A percentile compares a stretch with the other conserved stretches of the same genome.
Conservation (phyloP, 2,329 filamentous ascomycete genomes). For the Exophiala sp. region DNA sequence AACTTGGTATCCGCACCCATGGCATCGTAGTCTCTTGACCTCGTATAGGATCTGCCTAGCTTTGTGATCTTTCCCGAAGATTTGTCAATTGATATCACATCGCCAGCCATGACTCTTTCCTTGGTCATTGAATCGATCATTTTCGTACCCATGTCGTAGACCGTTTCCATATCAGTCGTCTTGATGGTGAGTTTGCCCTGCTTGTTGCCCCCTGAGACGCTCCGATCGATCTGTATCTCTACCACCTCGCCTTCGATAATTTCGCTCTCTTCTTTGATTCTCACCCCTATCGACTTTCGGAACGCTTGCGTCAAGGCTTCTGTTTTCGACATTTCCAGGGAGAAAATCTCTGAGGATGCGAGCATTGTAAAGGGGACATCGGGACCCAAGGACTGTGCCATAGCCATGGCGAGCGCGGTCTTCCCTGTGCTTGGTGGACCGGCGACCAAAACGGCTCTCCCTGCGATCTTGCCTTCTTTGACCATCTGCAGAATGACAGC, state of each 20-base stretch:
- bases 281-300: constrained; percentile 93
- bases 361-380: constrained; percentile 97
- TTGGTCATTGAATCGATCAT: constrained; percentile 99
- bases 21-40: constrained; percentile 95
- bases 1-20: constrained; percentile 99
- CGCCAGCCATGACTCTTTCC: constrained; percentile 96
- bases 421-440: constrained; percentile 96
- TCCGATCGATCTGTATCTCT: constrained; percentile 96
- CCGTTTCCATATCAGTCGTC: constrained; percentile 98
- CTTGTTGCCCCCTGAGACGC: constrained; percentile 94
- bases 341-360: constrained; percentile 95
- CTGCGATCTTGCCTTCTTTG: constrained; percentile 97
- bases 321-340: constrained; percentile 98
- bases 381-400: constrained; percentile 90
- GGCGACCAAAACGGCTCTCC: constrained; percentile 88
- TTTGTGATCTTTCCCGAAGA: constrained; percentile 97
- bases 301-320: constrained; percentile 98
- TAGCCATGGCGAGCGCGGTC: constrained; percentile 97
- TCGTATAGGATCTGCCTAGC: constrained; percentile 87
- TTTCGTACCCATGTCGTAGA: constrained; percentile 99
- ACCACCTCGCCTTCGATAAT: constrained; percentile 99
- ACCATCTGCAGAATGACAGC: constrained; percentile 98
- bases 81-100: constrained; percentile 98
- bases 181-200: constrained; percentile 99
- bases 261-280: constrained; percentile 98